phyloP scores from a whole-genome alignment of 495 filamentous ascomycete genomes.

The Talaromyces ruber region DNA sequence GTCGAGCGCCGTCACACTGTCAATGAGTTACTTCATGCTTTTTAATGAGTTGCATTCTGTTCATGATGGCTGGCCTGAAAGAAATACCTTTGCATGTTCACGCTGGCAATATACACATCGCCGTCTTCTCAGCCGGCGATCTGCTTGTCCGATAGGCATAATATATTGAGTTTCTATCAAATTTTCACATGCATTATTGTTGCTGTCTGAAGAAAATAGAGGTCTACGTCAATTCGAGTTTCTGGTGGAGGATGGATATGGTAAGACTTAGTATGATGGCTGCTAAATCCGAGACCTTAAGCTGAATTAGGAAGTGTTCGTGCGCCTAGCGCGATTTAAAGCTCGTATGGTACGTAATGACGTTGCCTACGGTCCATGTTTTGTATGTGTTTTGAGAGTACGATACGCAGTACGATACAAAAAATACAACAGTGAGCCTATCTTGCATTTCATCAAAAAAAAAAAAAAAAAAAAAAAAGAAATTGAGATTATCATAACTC shows the following conservation, averaged over 20 bases:
- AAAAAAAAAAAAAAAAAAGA: not conserved
- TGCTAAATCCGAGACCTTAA: not conserved
- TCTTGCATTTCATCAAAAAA: no score
- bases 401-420: no score
- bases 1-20: not conserved
- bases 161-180: not conserved
- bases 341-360: not conserved
- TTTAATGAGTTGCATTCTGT: not conserved
- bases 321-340: not conserved
- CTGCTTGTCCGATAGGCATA: not conserved
- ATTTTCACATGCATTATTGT: no score
- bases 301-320: not conserved
- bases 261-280: no score
- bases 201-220: not conserved
- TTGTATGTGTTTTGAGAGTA: not conserved
- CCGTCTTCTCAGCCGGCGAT: not conserved
- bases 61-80: not conserved
- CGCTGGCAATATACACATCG: not conserved
- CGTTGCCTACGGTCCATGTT: not conserved
- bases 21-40: not conserved
- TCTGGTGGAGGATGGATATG: not conserved
- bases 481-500: not conserved
- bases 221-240: not conserved
- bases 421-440: no score
- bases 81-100: not conserved